phyloP scores from a whole-genome alignment of 345 rosid genomes.

The Odontarrhena argentea region DNA sequence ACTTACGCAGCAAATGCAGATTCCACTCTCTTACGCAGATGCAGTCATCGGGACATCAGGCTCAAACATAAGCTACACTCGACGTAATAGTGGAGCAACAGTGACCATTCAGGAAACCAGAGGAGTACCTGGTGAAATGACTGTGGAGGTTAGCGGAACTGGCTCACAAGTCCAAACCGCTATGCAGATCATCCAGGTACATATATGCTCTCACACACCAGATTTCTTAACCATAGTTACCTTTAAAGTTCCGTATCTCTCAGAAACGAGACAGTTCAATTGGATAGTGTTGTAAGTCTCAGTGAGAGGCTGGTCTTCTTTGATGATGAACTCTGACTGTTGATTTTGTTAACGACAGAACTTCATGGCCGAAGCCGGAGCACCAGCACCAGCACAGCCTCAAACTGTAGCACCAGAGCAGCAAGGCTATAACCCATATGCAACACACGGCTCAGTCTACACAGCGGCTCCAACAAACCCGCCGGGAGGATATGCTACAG shows the following conservation, averaged over 20 bases:
- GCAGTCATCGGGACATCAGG: conserved; percentile 99
- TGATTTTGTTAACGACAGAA: conserved; percentile 58
- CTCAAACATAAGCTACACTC: conserved; percentile 90
- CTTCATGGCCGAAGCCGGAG: conserved; percentile 95
- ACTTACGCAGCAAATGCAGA: conserved; percentile 94
- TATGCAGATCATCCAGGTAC: conserved; percentile 91
- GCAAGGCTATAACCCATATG: conserved; percentile 89
- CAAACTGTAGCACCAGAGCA: conserved; percentile 58
- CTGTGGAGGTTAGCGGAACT: conserved; percentile 96
- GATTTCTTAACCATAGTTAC: neutral
- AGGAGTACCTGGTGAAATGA: conserved; percentile 98
- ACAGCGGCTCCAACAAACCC: conserved; percentile 80
- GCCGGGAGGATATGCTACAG: conserved; percentile 75
- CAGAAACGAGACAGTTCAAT: neutral
- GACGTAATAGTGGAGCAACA: conserved; percentile 97
- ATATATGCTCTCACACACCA: neutral
- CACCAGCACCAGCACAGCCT: conserved; percentile 56
- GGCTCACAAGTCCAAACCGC: conserved; percentile 98
- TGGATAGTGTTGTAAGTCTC: neutral
- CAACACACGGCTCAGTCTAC: conserved; percentile 74
- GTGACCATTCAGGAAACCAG: conserved; percentile 95
- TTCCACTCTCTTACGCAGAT: conserved; percentile 88
- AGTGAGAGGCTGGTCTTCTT: neutral
- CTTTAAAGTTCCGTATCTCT: neutral
- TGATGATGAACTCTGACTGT: neutral